phyloP scores from a whole-genome alignment of 306 rosid genomes.

The Pyrus communis region DNA sequence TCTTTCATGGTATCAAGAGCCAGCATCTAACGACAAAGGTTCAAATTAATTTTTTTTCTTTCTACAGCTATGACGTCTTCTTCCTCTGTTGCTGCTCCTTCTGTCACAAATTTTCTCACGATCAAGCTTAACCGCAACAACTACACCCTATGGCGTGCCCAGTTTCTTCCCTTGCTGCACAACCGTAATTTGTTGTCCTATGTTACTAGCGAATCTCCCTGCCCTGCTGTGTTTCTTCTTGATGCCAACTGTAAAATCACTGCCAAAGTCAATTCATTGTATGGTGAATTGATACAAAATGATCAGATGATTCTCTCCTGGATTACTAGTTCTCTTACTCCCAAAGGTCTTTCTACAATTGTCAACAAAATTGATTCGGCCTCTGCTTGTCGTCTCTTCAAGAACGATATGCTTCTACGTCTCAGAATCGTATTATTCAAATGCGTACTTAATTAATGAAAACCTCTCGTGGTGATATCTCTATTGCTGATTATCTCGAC shows the following conservation, averaged over 20 bases:
- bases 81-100: not conserved
- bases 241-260: not conserved
- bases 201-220: fast-evolving
- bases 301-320: no score
- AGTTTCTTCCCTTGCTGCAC: not conserved
- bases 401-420: no score
- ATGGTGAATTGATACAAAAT: no score
- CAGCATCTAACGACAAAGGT: not conserved
- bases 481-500: not conserved
- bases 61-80: no score
- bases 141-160: not conserved
- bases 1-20: not conserved
- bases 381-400: no score
- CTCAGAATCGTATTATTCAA: not conserved
- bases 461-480: not conserved
- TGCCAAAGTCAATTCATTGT: not conserved
- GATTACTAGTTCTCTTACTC: no score
- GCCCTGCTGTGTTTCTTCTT: not conserved
- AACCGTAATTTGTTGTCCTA: not conserved
- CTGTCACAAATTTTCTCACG: not conserved
- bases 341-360: no score
- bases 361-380: no score
- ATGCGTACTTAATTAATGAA: not conserved
- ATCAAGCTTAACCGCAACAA: not conserved
- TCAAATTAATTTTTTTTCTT: not conserved